Conservation (phyloP, 805 yeast genomes). For the Danielozyma ontarioensis region DNA sequence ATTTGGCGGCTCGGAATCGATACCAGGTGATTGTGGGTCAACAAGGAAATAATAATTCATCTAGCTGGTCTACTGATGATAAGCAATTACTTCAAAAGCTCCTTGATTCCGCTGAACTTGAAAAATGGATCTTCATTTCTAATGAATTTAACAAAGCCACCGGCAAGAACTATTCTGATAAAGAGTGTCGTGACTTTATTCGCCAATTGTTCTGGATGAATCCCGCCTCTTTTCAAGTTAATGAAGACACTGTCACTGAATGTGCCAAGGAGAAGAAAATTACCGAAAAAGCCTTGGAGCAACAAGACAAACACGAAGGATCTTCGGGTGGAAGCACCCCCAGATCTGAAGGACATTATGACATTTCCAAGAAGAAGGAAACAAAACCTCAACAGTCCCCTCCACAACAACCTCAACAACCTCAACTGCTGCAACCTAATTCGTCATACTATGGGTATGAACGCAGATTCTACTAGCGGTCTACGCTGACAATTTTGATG, state of each 20-base stretch:
- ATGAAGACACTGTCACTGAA: constrained; percentile 40
- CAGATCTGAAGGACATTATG: no score
- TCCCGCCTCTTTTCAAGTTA: constrained; percentile 55
- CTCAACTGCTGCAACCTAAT: no score
- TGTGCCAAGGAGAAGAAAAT: constrained; percentile 31
- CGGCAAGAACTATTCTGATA: constrained; percentile 46
- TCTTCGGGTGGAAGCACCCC: no score
- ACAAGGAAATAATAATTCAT: constrained; percentile 66
- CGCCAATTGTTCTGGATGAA: constrained; percentile 48
- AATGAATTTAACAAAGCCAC: constrained; percentile 53
- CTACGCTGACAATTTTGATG: no score
- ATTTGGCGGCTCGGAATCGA: constrained; percentile 69
- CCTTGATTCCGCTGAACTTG: constrained; percentile 67
- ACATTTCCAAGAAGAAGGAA: no score
- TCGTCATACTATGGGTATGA: no score
- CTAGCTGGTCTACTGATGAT: constrained; percentile 59
- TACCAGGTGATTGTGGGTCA: constrained; percentile 80
- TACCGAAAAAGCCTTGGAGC: constrained; percentile 25
- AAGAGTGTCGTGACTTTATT: constrained; percentile 52
- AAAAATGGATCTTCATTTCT: constrained; percentile 64
- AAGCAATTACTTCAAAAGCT: constrained; percentile 42
- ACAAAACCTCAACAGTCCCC: no score
- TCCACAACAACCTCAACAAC: no score
- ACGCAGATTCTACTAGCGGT: no score
- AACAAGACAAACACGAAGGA: constrained; percentile 8